Conservation (phyloP, 192 early-diverging fungal species). For the Coemansia biformis region DNA sequence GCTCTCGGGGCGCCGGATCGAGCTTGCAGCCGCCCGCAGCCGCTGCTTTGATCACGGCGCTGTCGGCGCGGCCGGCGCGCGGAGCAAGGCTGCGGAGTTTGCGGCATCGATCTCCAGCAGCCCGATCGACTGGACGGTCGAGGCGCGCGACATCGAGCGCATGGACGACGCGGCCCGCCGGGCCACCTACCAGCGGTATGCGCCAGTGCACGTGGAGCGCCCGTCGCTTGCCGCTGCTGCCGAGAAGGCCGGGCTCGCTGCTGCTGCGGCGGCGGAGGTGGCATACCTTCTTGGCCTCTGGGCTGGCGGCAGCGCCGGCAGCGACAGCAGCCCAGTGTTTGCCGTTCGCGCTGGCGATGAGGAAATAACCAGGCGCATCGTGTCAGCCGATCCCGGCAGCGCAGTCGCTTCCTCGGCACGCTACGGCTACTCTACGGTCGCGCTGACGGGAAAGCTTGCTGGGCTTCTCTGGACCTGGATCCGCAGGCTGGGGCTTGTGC, state of each 20-base stretch:
- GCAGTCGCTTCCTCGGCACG: neutral
- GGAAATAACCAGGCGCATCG: constrained; percentile 14
- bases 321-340: constrained; percentile 1
- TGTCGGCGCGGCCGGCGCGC: constrained; percentile 11
- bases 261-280: constrained; percentile 4
- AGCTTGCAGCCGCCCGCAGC: constrained; percentile 10
- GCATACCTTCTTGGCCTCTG: constrained; percentile 32
- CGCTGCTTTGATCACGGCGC: constrained; percentile 13
- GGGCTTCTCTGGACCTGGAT: neutral
- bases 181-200: constrained; percentile 28
- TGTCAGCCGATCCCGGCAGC: neutral
- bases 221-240: constrained; percentile 3
- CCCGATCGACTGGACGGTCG: constrained; percentile 28
- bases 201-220: constrained; percentile 24
- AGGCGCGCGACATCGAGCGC: constrained; percentile 36
- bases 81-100: constrained; percentile 12
- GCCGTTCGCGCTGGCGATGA: constrained; percentile 5
- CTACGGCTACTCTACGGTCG: neutral
- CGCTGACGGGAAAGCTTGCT: constrained; percentile 1
- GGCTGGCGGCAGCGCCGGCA: neutral
- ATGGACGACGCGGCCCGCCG: constrained; percentile 12
- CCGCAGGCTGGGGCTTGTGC: neutral
- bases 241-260: constrained; percentile 4
- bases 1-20: neutral
- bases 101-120: constrained; percentile 1